Conservation (phyloP, 2,329 filamentous ascomycete species). For the Paraconiothyrium brasiliense region DNA sequence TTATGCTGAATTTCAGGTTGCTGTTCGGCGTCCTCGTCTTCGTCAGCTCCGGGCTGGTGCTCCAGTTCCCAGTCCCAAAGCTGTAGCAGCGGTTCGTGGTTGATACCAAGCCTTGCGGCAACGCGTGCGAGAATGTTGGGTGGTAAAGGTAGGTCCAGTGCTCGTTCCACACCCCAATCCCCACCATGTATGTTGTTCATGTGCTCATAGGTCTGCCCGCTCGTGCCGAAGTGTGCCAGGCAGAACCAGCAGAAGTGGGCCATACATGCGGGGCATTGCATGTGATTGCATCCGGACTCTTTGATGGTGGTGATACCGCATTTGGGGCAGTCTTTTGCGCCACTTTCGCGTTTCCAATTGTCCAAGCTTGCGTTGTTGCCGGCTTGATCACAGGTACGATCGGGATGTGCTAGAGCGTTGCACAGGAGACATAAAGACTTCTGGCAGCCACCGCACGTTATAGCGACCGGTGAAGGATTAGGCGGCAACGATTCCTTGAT, state of each 20-base stretch:
- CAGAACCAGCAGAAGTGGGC: slow-evolving; percentile 9
- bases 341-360: background rate
- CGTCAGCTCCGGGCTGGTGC: background rate
- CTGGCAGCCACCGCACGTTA: background rate
- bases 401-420: background rate
- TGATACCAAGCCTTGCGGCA: background rate
- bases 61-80: background rate
- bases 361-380: background rate
- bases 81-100: background rate
- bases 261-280: background rate
- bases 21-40: background rate
- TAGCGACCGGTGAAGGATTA: background rate
- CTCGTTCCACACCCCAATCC: background rate
- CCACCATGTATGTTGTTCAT: slow-evolving; percentile 18
- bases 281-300: slow-evolving; percentile 4
- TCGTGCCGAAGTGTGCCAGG: background rate
- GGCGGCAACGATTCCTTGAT: background rate
- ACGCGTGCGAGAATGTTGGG: background rate
- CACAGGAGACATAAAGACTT: background rate
- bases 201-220: background rate
- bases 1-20: background rate
- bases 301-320: background rate
- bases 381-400: background rate
- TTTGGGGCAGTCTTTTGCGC: slow-evolving; percentile 4
- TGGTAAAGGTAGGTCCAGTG: background rate